phyloP scores from a whole-genome alignment of 371 early-diverging fungal species.

The Mucor lusitanicus region DNA sequence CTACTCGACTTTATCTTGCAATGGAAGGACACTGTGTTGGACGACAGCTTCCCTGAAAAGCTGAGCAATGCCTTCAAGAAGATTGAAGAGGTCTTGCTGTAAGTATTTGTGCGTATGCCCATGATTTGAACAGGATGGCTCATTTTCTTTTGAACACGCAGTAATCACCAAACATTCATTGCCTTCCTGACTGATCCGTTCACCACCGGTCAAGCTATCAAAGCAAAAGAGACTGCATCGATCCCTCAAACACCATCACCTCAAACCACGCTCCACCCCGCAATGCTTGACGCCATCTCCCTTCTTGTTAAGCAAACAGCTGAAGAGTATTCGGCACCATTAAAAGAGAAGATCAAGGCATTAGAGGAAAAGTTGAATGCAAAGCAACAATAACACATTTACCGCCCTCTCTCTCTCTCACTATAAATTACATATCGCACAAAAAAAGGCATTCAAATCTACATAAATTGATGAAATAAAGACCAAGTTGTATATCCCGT shows the following conservation, averaged over 20 bases:
- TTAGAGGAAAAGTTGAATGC: conserved; percentile 20
- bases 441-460: not conserved
- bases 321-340: conserved; percentile 7
- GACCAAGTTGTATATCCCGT: not conserved
- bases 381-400: not conserved
- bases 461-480: not conserved
- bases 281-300: conserved; percentile 20
- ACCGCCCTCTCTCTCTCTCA: not conserved
- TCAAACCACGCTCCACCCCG: not conserved
- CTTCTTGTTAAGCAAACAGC: conserved; percentile 16
- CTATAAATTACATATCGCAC: not conserved
- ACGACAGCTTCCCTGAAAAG: conserved; percentile 16
- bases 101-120: not conserved
- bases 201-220: not conserved
- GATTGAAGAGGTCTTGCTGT: conserved; percentile 27
- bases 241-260: not conserved
- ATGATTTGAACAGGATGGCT: not conserved
- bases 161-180: conserved; percentile 31
- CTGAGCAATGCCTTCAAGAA: conserved; percentile 21
- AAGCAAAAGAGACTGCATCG: not conserved
- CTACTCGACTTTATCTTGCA: conserved; percentile 25
- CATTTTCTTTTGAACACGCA: not conserved
- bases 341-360: conserved; percentile 15
- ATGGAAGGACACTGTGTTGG: conserved; percentile 24
- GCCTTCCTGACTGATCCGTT: conserved; percentile 27